Evolutionary conservation across 768 basidiomycete genomes (phyloP).

Genomic region (Plicaturopsis crispa): DNA sequence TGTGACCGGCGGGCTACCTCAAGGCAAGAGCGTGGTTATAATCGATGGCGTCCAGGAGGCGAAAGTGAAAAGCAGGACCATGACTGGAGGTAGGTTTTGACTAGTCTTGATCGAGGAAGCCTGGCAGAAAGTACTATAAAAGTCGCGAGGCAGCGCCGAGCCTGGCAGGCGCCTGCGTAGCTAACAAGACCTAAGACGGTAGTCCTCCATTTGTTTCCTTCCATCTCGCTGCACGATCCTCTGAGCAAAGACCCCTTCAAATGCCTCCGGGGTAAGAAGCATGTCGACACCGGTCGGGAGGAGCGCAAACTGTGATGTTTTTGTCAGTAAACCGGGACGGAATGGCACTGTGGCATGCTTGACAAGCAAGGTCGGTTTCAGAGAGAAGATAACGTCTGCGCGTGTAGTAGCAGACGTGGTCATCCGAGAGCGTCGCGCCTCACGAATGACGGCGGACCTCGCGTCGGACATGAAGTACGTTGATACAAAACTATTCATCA

Average conservation of each 20-base stretch:
- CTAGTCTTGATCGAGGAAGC: too few species aligned
- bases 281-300: too few species aligned
- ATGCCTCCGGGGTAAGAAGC: too few species aligned
- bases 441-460: not conserved
- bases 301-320: not conserved
- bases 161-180: too few species aligned
- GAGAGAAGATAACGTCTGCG: not conserved
- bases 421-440: not conserved
- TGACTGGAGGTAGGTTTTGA: too few species aligned
- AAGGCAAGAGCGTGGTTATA: too few species aligned
- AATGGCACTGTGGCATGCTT: not conserved
- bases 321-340: not conserved
- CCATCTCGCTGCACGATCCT: not conserved
- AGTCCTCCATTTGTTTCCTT: not conserved
- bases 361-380: not conserved
- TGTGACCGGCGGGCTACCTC: too few species aligned
- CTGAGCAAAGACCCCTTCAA: not conserved
- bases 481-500: not conserved
- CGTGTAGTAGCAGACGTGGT: not conserved
- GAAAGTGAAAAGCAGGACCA: too few species aligned
- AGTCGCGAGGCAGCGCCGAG: too few species aligned
- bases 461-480: not conserved
- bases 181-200: not conserved
- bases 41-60: too few species aligned
- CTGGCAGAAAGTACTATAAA: too few species aligned